Base-by-base conservation (phyloP, 139 green algal genomes). In the Chlorella vulgaris region DNA sequence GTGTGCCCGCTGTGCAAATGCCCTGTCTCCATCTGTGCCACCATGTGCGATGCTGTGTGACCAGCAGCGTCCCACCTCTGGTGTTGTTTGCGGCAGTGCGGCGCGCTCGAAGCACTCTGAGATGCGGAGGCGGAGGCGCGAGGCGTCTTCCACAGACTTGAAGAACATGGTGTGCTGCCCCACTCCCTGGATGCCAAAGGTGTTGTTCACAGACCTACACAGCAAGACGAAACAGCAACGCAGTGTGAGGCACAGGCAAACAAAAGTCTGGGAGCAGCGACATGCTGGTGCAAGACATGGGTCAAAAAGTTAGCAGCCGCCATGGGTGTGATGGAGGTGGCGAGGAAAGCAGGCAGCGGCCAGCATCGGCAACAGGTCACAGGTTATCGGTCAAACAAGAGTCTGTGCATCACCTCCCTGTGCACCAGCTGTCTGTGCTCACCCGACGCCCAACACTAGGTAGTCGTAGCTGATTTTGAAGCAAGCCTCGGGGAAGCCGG, bases 71-170 rank as follows among this genome's bases (percentile, higher is more conserved):
- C 62, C 2, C 31, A 84, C 85, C 81, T 90, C 77, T 3, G 74
- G 36, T 1, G 87, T 67, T 0, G 83, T 89, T 58, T 83, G 62
- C 7, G 94, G 94, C 76, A 98, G 91, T 24, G 94, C 83, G 8
- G 94, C 94, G 24, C 94, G 87, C 90, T 98, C 94, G 82, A 98
- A 98, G 88, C 93, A 96, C 87, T 96, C 94, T 19, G 85, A 92
- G 24, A 98, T 86, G 36, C 91, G 88, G 10, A 85, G 79, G 43
- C 94, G 86, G 76, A 98, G 89, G 26, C 66, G 74, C 58, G 84
- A 85, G 2, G 94, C 94, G 58, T 98, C 94, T 81, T 94, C 90
- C 42, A 97, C 95, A 55, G 82, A 90, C 87, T 97, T 97, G 89
- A 98, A 97, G 83, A 93, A 96, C 83, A 90, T 88, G 70, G 90